Evolutionary conservation across 495 filamentous ascomycete species (phyloP), one percentile per base, ranked within the genome.

Genomic region (Cenococcum geophilum): DNA sequence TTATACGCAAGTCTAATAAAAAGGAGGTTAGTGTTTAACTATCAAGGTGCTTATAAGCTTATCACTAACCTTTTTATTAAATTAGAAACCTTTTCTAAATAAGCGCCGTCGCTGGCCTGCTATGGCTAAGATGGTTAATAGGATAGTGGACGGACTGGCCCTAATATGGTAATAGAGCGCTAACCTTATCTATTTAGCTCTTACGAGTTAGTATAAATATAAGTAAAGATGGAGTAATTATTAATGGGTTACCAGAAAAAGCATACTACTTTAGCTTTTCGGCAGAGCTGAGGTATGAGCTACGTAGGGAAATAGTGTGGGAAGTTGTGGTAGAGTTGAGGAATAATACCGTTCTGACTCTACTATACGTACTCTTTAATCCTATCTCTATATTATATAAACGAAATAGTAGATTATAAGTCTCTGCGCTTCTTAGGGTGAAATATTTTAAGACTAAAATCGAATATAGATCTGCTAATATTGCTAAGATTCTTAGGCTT

Each of bases 181-280:
- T 5, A n/a, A 9, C 8, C 45, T 49, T 49, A 49, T 49, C 9
- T 49, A 49, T 18, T 20, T 18, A 49, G 45, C 45, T 22, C 45
- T 49, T 49, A 18, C 45, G 20, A 49, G 45, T 49, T 49, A 49
- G 45, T 49, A 18, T 18, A 6, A 20, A 22, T 49, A 10, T 5
- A 8, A 10, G 14, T 14, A 49, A 22, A 49, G 9, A 10, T 22
- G 45, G 20, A 49, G 45, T 18, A 49, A 49, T 49, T 49, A 18
- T 49, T 49, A 22, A 49, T 18, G 20, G 9, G 9, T 8, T 18
- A 6, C 9, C 45, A 49, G 45, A 5, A 49, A 49, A 22, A 18
- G 20, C 9, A 49, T 49, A 49, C 20, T 49, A 49, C 45, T 49
- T 49, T 49, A 49, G 9, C 45, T 10, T 18, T 49, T 49, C 20